Evolutionary conservation across 1,284 basidiomycete genomes (phyloP).

Genomic region (Fomitiporia mediterranea): DNA sequence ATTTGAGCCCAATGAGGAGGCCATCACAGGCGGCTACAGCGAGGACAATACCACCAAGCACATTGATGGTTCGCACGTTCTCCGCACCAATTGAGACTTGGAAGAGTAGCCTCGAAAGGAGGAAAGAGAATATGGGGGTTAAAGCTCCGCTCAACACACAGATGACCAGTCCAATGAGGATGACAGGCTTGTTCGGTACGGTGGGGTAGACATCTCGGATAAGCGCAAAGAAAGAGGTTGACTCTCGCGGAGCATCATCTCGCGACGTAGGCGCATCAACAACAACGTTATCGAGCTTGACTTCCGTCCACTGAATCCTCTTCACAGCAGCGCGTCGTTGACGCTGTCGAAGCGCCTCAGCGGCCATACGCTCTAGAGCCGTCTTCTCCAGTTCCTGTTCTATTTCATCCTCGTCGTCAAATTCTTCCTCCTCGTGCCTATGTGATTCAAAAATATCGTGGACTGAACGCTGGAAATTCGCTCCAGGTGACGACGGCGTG

Average conservation of each 20-base stretch:
- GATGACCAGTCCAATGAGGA: conserved; percentile 64
- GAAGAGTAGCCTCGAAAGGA: conserved; percentile 80
- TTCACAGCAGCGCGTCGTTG: conserved; percentile 12
- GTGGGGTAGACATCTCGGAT: conserved; percentile 64
- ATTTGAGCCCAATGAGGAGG: conserved; percentile 66
- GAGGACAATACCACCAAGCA: conserved; percentile 64
- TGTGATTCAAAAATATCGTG: not conserved
- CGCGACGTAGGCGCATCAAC: conserved; percentile 13
- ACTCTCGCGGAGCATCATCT: conserved; percentile 11
- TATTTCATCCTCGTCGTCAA: conserved; percentile 30
- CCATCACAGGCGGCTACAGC: conserved; percentile 75
- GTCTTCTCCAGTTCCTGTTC: conserved; percentile 41
- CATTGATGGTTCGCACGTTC: conserved; percentile 62
- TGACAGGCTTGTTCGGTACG: conserved; percentile 68
- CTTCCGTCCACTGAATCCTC: conserved; percentile 29
- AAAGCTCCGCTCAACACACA: conserved; percentile 73
- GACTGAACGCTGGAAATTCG: not conserved
- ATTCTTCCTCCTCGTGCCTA: conserved; percentile 4
- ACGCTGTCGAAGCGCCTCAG: conserved; percentile 30
- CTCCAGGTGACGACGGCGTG: conserved; percentile 43
- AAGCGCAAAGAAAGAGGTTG: conserved; percentile 42
- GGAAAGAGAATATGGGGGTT: conserved; percentile 89
- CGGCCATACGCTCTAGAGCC: conserved; percentile 37
- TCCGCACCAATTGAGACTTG: conserved; percentile 70
- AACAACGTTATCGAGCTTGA: conserved; percentile 30